Evolutionary conservation across 768 basidiomycete species (phyloP).

Genomic region (Kwoniella europaea): DNA sequence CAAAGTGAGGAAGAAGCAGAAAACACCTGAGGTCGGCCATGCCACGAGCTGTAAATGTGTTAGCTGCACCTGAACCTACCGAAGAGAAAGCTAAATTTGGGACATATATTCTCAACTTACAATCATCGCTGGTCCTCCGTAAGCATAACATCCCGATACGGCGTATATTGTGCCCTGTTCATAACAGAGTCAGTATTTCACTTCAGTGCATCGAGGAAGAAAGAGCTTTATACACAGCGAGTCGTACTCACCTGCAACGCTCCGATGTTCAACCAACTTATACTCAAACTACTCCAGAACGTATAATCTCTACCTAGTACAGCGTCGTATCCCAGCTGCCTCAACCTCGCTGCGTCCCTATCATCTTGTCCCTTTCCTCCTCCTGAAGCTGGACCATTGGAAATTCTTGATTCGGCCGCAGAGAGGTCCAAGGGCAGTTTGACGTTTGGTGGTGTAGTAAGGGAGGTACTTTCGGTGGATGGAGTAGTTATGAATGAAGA

Average conservation of each 20-base stretch:
- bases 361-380: constrained; percentile 32
- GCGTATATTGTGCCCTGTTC: constrained; percentile 52
- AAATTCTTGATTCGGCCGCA: constrained; percentile 1
- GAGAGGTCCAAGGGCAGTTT: constrained; percentile 9
- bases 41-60: constrained; percentile 42
- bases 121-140: constrained; percentile 56
- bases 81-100: no score
- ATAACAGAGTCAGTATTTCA: no score
- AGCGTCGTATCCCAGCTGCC: constrained; percentile 55
- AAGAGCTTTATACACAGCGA: no score
- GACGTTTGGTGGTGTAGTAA: not conserved
- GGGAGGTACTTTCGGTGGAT: not conserved
- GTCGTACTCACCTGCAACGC: constrained; percentile 34
- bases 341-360: constrained; percentile 41
- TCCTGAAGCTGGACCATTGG: not conserved
- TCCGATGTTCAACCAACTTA: constrained; percentile 54
- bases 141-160: constrained; percentile 52
- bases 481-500: constrained; percentile 7
- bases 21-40: constrained; percentile 53
- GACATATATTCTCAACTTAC: constrained; percentile 31
- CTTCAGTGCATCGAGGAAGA: no score
- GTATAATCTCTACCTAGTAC: constrained; percentile 56
- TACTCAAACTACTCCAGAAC: constrained; percentile 55
- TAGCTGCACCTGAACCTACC: no score
- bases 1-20: constrained; percentile 47